Conservation (phyloP, 2,329 filamentous ascomycete genomes). For the Curvularia spicifera region DNA sequence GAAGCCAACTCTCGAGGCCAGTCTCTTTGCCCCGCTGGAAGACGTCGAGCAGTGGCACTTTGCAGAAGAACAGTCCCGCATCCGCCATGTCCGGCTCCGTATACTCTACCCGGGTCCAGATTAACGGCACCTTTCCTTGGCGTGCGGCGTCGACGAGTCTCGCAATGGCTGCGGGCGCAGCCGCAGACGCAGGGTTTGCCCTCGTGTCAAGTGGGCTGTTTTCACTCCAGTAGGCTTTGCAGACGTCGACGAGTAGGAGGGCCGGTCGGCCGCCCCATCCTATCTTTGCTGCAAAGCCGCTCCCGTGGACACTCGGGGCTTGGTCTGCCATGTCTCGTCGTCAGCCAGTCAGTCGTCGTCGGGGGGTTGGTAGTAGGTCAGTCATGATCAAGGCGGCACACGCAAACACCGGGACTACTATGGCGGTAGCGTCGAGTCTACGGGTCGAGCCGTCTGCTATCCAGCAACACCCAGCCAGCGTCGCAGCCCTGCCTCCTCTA, state of each 20-base stretch:
- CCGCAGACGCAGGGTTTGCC: constrained; percentile 47
- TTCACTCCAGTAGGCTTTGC: constrained; percentile 55
- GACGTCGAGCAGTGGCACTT: constrained; percentile 52
- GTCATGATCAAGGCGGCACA: constrained; percentile 10
- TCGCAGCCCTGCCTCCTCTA: not conserved
- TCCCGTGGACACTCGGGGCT: constrained; percentile 3
- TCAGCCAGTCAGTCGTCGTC: constrained; percentile 6
- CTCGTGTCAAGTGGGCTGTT: constrained; percentile 53
- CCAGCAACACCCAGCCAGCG: constrained; percentile 12
- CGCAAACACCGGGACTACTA: constrained; percentile 12
- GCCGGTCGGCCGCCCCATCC: constrained; percentile 55
- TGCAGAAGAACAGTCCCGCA: constrained; percentile 54
- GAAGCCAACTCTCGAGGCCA: constrained; percentile 51
- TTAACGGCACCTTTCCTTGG: constrained; percentile 47
- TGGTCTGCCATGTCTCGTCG: constrained; percentile 23
- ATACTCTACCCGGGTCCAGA: constrained; percentile 57
- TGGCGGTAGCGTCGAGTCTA: constrained; percentile 4
- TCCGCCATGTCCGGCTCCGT: constrained; percentile 54
- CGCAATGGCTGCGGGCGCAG: constrained; percentile 50
- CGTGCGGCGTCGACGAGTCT: constrained; percentile 53
- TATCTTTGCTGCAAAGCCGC: constrained; percentile 52
- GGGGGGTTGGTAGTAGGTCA: constrained; percentile 13
- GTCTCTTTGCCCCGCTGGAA: constrained; percentile 52
- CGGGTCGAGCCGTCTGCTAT: constrained; percentile 14
- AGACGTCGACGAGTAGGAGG: constrained; percentile 57